Conservation (phyloP, 2,329 filamentous ascomycete genomes). For the Fusarium sp. region DNA sequence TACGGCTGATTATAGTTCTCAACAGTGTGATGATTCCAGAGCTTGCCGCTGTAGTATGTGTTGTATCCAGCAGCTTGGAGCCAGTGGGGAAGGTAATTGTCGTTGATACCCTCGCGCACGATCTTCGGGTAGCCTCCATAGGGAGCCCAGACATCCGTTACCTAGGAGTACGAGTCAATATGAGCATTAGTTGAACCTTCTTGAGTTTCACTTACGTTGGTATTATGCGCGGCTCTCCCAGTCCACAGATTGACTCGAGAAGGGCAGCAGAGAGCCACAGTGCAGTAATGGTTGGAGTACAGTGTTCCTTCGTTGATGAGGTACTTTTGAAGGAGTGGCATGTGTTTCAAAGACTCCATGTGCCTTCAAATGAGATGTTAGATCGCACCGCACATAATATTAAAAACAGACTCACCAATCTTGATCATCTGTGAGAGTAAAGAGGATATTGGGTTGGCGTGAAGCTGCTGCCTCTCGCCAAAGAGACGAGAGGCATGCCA, state of each 20-base stretch:
- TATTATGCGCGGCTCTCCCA: neutral
- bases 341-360: neutral
- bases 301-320: neutral
- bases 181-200: accelerated
- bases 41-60: neutral
- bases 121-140: neutral
- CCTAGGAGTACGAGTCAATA: neutral
- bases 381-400: accelerated
- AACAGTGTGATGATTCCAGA: neutral
- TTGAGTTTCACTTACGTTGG: neutral
- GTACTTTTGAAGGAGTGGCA: neutral
- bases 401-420: neutral
- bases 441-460: neutral
- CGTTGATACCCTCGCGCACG: neutral
- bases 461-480: neutral
- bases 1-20: neutral
- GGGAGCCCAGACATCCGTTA: neutral
- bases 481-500: neutral
- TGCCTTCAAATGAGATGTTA: neutral
- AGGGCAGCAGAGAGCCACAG: neutral
- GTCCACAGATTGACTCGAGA: neutral
- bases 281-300: neutral
- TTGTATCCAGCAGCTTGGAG: neutral
- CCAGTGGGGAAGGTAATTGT: neutral
- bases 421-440: neutral